Conservation (phyloP, 345 rosid genomes). For the Citrus reticulata region DNA sequence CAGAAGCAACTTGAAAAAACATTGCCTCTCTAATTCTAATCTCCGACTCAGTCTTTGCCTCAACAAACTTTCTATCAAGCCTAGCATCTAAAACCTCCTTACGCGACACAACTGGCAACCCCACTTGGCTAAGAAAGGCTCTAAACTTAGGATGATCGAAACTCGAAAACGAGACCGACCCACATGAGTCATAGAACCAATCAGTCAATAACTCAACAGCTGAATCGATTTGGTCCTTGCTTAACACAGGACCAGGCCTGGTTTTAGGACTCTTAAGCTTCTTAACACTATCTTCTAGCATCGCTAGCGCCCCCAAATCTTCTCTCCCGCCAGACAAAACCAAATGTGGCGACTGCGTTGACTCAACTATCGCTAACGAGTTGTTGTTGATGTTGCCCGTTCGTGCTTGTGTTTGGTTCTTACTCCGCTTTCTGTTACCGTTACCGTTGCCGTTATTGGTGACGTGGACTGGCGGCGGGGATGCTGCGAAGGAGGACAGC, state of each 20-base stretch:
- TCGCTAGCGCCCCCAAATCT: constrained; percentile 48
- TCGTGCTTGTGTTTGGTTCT: background rate
- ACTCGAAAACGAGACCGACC: constrained; percentile 49
- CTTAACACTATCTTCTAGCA: constrained; percentile 58
- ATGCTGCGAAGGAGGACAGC: constrained; percentile 38
- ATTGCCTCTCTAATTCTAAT: constrained; percentile 47
- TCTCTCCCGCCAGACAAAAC: constrained; percentile 53
- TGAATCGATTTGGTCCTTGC: constrained; percentile 42
- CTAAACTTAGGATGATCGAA: constrained; percentile 52
- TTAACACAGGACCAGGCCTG: constrained; percentile 43
- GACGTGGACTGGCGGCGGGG: constrained; percentile 25
- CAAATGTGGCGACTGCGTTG: constrained; percentile 42
- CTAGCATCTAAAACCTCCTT: constrained; percentile 36
- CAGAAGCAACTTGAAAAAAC: constrained; percentile 50
- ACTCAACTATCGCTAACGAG: constrained; percentile 45
- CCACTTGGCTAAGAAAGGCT: constrained; percentile 50
- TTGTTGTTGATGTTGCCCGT: background rate
- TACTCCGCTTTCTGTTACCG: constrained; percentile 40
- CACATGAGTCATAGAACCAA: constrained; percentile 54
- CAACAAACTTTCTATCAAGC: constrained; percentile 38
- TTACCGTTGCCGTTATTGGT: constrained; percentile 9
- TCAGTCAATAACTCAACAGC: constrained; percentile 47
- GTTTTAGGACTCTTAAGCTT: constrained; percentile 54
- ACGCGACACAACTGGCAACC: constrained; percentile 43
- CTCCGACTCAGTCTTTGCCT: constrained; percentile 44